phyloP scores from a whole-genome alignment of 768 basidiomycete genomes.

The Phlebiopsis gigantea region DNA sequence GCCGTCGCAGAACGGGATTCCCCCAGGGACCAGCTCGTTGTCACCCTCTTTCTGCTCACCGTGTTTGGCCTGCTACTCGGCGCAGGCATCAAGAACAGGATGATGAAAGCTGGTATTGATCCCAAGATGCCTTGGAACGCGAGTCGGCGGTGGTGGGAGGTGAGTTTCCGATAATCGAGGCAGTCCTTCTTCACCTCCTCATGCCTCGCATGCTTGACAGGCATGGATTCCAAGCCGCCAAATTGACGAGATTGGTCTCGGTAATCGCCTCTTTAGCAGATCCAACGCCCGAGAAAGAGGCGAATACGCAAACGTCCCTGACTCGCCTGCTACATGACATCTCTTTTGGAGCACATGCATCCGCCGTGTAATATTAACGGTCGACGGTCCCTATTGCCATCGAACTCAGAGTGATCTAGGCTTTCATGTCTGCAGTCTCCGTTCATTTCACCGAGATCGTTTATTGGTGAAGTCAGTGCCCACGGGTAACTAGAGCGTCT shows the following conservation, averaged over 20 bases:
- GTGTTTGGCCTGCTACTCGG: slow-evolving; percentile 82
- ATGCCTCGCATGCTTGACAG: slow-evolving; percentile 23
- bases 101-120: slow-evolving; percentile 72
- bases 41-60: slow-evolving; percentile 83
- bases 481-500: too few species aligned
- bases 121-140: slow-evolving; percentile 57
- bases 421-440: too few species aligned
- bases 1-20: slow-evolving; percentile 74
- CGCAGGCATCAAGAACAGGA: slow-evolving; percentile 78
- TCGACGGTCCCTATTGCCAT: background rate
- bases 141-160: slow-evolving; percentile 82
- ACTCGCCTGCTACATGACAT: slow-evolving; percentile 16
- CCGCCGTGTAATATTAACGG: background rate
- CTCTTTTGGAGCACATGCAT: background rate
- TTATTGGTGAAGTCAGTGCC: too few species aligned
- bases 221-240: slow-evolving; percentile 44
- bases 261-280: slow-evolving; percentile 23
- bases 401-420: too few species aligned
- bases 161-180: slow-evolving; percentile 24
- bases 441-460: too few species aligned
- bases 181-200: slow-evolving; percentile 13
- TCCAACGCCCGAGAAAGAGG: slow-evolving; percentile 30
- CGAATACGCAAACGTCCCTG: slow-evolving; percentile 42
- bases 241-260: slow-evolving; percentile 47
- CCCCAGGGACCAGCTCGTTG: slow-evolving; percentile 90